Base-by-base conservation (phyloP, 305 asterid genomes). In the Solanum aculeatissimum region DNA sequence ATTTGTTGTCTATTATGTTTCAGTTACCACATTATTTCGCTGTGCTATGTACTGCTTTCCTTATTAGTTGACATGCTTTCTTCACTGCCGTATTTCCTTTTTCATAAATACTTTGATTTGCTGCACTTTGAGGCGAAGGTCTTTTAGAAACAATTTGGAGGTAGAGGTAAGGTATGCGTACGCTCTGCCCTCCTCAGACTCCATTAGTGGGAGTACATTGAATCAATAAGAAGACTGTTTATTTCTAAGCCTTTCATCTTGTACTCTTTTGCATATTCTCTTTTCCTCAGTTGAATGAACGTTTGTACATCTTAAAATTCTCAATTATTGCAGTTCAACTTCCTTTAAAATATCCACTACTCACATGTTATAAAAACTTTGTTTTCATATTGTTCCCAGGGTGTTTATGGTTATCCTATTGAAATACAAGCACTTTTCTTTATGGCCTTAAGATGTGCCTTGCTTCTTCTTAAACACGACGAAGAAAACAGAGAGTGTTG, bases 401-500 rank as follows among this genome's bases (percentile, higher is more conserved):
- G 98, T n/a, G 92, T 95, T 80, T 95, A 95, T 55, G 98, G 98
- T 32, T 95, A 95, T 78, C 97, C 98, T 2, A 95, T 93, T 75
- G 98, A 95, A 87, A 95, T 95, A 72, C 98, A 95, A 87, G 96
- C 98, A 15, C 83, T 95, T 45, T 95, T 94, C 91, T 93, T 94
- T 83, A 93, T 93, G 97, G 94, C 97, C 62, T 84, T 94, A 83
- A 88, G 97, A 87, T 91, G 98, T 58, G 94, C 98, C 42, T 85
- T 91, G 57, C 74, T 57, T 83, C 90, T 94, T 27, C 97, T 94
- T 42, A 94, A 93, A 88, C 91, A 86, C 8, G 97, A 94, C 19
- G 95, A 87, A 11, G 96, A 92, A 84, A 91, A 93, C 66, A 89
- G 91, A 84, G 95, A 91, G 51, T 91, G 86, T 38, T 63, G 85